phyloP scores from a whole-genome alignment of 2,329 filamentous ascomycete species.

The Alternaria viburni region DNA sequence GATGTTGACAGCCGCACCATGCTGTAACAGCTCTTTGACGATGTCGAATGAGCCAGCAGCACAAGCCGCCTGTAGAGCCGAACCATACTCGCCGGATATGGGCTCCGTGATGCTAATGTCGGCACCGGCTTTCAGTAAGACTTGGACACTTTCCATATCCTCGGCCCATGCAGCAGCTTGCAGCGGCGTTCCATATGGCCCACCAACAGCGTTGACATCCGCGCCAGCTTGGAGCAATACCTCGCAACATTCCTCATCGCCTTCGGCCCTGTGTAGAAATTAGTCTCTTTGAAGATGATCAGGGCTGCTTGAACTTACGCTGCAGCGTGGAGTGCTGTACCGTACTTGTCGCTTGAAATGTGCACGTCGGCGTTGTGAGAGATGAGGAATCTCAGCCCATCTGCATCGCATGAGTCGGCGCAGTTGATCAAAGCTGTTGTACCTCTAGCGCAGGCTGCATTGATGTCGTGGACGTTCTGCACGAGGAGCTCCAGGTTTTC shows the following conservation, averaged over 20 bases:
- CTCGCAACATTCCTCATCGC: conserved; percentile 21
- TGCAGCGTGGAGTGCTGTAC: conserved; percentile 29
- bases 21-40: conserved; percentile 19
- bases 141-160: conserved; percentile 19
- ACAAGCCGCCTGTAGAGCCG: conserved; percentile 30
- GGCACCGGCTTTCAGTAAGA: conserved; percentile 21
- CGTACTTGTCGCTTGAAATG: conserved; percentile 18
- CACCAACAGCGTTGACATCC: conserved; percentile 23
- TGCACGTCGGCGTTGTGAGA: conserved; percentile 22
- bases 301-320: conserved; percentile 12
- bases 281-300: background rate
- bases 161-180: conserved; percentile 23
- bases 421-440: conserved; percentile 30
- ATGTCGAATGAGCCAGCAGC: conserved; percentile 17
- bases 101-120: conserved; percentile 14
- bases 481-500: conserved; percentile 24
- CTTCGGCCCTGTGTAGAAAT: conserved; percentile 9
- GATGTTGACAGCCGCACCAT: conserved; percentile 23
- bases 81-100: conserved; percentile 24
- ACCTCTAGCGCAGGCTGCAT: conserved; percentile 23
- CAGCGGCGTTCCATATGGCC: conserved; percentile 23
- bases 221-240: conserved; percentile 26
- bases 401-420: conserved; percentile 18
- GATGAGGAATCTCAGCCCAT: conserved; percentile 23
- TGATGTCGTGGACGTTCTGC: conserved; percentile 26